Evolutionary conservation across 1,284 basidiomycete genomes (phyloP), one percentile per base, ranked within the genome.

Genomic region (Ustilago trichophora): DNA sequence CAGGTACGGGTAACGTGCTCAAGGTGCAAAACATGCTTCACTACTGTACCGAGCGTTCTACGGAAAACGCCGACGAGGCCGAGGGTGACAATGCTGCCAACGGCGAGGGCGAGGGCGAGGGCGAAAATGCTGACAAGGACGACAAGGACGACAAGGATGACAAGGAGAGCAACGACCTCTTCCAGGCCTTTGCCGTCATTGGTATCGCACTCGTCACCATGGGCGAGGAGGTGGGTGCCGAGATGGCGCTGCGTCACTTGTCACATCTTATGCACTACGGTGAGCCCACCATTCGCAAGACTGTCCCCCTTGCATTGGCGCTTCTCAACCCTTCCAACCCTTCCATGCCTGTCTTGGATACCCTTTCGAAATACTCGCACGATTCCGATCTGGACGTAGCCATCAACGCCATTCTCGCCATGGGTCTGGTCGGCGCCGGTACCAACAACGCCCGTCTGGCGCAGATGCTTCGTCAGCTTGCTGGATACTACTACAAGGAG

Each of bases 311-410:
- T 6, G 96, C 95, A 6, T 88, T 99, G 41, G 95, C 92, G 60
- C 88, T 99, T 48, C 88, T 98, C 80, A 93, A 90, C 81, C 89
- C 93, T 15, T 98, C 96, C 50, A 97, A 98, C 83, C 96, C 96
- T 15, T 91, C 92, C 83, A 87, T 98, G n/a, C 86, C 91, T 25
- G 91, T 98, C 66, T 88, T 99, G 72, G 96, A 99, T 83, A 98
- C 93, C 0, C 88, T 99, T 7, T 98, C 94, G n/a, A 97, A 96
- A 82, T 98, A 98, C 85, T 96, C 93, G 70, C 96, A 99, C 85
- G 96, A 99, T 85, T 94, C 91, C 77, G 96, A 99, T 83, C 88
- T 98, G 31, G 87, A 89, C 53, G 96, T 99, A 13, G 96, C 95
- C 0, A 87, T 94, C 54, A 98, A 98, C 78, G 92, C 96, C 22